Evolutionary conservation across 208 protist genomes (phyloP).

Genomic region (Trypanosoma theileri): DNA sequence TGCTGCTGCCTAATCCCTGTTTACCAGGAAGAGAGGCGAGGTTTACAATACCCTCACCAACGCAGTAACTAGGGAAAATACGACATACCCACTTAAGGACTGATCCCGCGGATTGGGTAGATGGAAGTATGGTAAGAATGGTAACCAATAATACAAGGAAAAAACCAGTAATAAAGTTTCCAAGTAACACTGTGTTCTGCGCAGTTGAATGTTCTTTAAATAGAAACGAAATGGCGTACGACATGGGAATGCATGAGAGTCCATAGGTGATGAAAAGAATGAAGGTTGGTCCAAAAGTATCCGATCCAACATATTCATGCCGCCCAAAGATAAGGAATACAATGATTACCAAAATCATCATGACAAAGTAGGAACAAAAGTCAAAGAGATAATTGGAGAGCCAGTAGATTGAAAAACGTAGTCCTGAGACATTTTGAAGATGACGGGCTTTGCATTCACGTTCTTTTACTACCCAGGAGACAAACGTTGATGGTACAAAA

Average conservation of each 20-base stretch:
- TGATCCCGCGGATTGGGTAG: slow-evolving; percentile 39
- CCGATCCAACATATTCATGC: slow-evolving; percentile 52
- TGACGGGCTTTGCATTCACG: slow-evolving; percentile 71
- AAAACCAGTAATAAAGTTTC: slow-evolving; percentile 81
- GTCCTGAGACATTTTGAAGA: slow-evolving; percentile 76
- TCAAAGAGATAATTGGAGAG: slow-evolving; percentile 79
- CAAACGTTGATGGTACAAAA: slow-evolving; percentile 63
- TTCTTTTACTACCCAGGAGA: slow-evolving; percentile 83
- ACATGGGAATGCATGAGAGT: slow-evolving; percentile 51
- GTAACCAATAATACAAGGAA: slow-evolving; percentile 57
- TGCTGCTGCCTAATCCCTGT: slow-evolving; percentile 29
- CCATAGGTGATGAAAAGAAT: slow-evolving; percentile 67
- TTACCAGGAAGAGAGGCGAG: slow-evolving; percentile 37
- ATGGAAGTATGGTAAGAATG: slow-evolving; percentile 46
- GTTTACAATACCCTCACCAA: slow-evolving; percentile 77
- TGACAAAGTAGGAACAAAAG: slow-evolving; percentile 58
- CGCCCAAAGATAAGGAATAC: slow-evolving; percentile 60
- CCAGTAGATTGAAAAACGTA: slow-evolving; percentile 73
- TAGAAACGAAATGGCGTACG: slow-evolving; percentile 64
- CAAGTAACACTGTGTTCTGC: slow-evolving; percentile 65
- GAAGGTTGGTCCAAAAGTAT: slow-evolving; percentile 45
- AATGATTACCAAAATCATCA: slow-evolving; percentile 56
- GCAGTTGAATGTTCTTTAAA: slow-evolving; percentile 68
- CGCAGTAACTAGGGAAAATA: slow-evolving; percentile 68
- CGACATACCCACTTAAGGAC: slow-evolving; percentile 61